Percentiles rank a stretch among this genome's conserved stretches.
Evolutionary conservation across 352 stramenopile genomes (phyloP).

Genomic region (Ochromonadaceae sp.): DNA sequence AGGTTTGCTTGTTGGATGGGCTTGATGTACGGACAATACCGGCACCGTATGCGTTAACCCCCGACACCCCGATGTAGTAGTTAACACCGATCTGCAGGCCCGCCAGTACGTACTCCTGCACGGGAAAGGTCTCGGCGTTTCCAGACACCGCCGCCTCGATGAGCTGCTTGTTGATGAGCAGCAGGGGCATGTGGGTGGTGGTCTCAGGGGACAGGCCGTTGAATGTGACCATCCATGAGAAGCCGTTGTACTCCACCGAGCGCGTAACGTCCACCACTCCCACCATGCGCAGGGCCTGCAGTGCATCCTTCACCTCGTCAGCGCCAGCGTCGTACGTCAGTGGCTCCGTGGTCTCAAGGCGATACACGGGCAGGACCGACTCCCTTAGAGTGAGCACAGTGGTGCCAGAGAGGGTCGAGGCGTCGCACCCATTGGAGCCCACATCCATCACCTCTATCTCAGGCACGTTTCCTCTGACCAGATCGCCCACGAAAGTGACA

Average conservation of each 20-base stretch:
- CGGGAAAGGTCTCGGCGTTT: neutral
- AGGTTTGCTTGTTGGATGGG: constrained; percentile 32
- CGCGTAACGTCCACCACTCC: constrained; percentile 67
- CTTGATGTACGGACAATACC: constrained; percentile 32
- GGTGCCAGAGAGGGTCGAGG: neutral
- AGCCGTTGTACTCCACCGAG: constrained; percentile 55
- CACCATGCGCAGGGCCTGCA: constrained; percentile 67
- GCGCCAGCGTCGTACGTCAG: constrained; percentile 73
- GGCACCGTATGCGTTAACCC: constrained; percentile 34
- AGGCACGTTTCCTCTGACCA: constrained; percentile 69
- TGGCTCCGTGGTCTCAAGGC: constrained; percentile 58
- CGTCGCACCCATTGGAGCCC: constrained; percentile 72
- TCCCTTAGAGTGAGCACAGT: constrained; percentile 32
- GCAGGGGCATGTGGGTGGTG: neutral
- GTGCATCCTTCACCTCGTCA: constrained; percentile 67
- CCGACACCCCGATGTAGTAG: constrained; percentile 34
- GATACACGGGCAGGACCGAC: constrained; percentile 58
- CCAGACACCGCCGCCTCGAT: neutral
- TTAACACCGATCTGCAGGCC: constrained; percentile 17
- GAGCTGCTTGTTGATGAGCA: neutral
- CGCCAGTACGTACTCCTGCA: constrained; percentile 30
- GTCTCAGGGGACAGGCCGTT: neutral
- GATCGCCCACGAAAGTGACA: constrained; percentile 69
- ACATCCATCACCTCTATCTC: constrained; percentile 61
- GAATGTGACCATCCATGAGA: constrained; percentile 45